These are phyloP conservation scores for Emericellopsis terricola DNA, from an alignment of 495 filamentous ascomycete species.

Conservation along the genomic window DNA sequence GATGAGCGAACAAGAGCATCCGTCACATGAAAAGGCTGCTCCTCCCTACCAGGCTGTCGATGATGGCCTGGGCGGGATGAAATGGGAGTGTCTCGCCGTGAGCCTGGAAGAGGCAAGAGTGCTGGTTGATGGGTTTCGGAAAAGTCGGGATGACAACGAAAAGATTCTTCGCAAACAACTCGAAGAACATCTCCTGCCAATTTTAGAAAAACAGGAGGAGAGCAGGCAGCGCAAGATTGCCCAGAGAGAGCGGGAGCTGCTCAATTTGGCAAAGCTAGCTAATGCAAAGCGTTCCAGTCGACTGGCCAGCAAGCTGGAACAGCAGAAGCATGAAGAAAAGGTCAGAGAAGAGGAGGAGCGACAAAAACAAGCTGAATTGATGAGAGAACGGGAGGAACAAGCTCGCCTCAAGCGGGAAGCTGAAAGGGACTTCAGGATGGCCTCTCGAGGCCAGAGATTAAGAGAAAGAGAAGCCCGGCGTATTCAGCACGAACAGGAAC, in stretches of 20 bases:
- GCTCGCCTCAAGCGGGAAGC: slow-evolving; percentile 45
- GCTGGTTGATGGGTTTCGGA: slow-evolving; percentile 52
- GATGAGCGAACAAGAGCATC: slow-evolving; percentile 17
- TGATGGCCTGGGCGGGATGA: slow-evolving; percentile 48
- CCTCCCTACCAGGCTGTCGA: slow-evolving; percentile 29
- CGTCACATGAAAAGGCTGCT: too few relatives aligned
- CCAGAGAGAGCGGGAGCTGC: slow-evolving; percentile 60
- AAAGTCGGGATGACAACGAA: slow-evolving; percentile 65
- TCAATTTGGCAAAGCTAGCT: slow-evolving; percentile 69
- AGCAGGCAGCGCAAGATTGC: slow-evolving; percentile 47
- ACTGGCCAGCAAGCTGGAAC: slow-evolving; percentile 63
- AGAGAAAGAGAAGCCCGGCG: slow-evolving; percentile 70
- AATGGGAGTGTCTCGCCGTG: slow-evolving; percentile 84
- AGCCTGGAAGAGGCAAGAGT: slow-evolving; percentile 55
- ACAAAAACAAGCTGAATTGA: slow-evolving; percentile 41
- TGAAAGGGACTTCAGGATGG: slow-evolving; percentile 64
- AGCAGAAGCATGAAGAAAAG: slow-evolving; percentile 55
- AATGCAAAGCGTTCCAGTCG: slow-evolving; percentile 85
- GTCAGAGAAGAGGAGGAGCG: slow-evolving; percentile 54
- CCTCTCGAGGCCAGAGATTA: slow-evolving; percentile 67
- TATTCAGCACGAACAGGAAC: slow-evolving; percentile 63
- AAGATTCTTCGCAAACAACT: slow-evolving; percentile 53
- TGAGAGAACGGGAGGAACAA: slow-evolving; percentile 50
- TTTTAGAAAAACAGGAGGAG: slow-evolving; percentile 70
- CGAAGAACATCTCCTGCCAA: slow-evolving; percentile 56